phyloP scores from a whole-genome alignment of 805 yeast genomes.

The Cyberlindnera galapagoensis region DNA sequence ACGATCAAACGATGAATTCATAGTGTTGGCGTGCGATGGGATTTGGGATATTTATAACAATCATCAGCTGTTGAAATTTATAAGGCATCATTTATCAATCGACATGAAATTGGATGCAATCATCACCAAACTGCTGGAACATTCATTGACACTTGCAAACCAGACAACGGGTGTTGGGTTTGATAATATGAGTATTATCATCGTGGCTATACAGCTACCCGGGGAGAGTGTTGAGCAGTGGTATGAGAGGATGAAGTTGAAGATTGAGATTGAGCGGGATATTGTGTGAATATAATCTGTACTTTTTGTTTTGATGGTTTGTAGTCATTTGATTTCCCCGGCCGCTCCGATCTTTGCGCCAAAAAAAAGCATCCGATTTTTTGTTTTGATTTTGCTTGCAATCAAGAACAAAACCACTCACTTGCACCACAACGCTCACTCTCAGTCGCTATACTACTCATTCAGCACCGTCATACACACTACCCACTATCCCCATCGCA shows the following conservation, averaged over 20 bases:
- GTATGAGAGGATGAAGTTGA: constrained; percentile 46
- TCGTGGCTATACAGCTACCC: constrained; percentile 52
- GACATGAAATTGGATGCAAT: constrained; percentile 57
- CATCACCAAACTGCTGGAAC: constrained; percentile 52
- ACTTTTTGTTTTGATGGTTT: background rate
- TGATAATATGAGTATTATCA: constrained; percentile 75
- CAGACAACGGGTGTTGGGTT: constrained; percentile 74
- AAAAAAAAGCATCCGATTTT: background rate
- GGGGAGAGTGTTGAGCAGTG: constrained; percentile 44
- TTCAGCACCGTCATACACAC: background rate
- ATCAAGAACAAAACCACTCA: no score
- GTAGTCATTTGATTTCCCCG: background rate
- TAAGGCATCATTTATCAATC: constrained; percentile 49
- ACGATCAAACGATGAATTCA: constrained; percentile 53
- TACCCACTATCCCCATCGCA: no score
- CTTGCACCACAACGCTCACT: no score
- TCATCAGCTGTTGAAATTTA: constrained; percentile 42
- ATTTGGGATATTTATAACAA: constrained; percentile 71
- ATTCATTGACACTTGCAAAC: constrained; percentile 64
- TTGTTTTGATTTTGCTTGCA: no score
- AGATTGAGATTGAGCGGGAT: constrained; percentile 28
- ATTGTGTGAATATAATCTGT: constrained; percentile 7
- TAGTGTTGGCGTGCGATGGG: constrained; percentile 77
- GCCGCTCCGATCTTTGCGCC: constrained; percentile 2
- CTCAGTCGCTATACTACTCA: no score